These are phyloP conservation scores for Calonectria pseudoreteaudii DNA, from an alignment of 2,329 filamentous ascomycete species.

Conservation along the genomic window DNA sequence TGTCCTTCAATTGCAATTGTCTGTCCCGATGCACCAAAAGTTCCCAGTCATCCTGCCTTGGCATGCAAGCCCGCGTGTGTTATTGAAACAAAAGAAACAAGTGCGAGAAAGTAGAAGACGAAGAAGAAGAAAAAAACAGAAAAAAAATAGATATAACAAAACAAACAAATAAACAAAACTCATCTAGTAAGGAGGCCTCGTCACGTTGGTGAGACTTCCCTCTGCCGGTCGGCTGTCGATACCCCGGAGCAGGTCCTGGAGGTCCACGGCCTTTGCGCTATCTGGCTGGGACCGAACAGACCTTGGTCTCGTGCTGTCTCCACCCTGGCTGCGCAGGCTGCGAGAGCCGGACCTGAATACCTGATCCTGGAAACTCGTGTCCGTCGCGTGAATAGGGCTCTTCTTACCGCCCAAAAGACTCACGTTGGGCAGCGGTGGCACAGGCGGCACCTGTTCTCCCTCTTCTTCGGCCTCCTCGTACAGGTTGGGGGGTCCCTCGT, in stretches of 20 bases:
- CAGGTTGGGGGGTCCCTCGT: constrained; percentile 43
- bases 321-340: constrained; percentile 56
- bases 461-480: constrained; percentile 47
- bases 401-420: constrained; percentile 46
- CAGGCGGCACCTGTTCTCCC: constrained; percentile 62
- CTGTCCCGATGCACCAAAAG: neutral
- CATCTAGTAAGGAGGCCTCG: constrained; percentile 61
- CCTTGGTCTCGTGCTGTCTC: constrained; percentile 51
- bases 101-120: neutral
- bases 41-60: neutral
- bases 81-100: neutral
- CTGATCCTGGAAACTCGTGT: constrained; percentile 52
- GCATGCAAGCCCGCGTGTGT: neutral
- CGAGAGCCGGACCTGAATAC: constrained; percentile 49
- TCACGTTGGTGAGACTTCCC: constrained; percentile 58
- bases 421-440: constrained; percentile 64
- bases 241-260: constrained; percentile 61
- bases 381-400: constrained; percentile 39
- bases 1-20: neutral
- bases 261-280: constrained; percentile 54
- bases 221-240: constrained; percentile 63
- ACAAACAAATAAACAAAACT: neutral
- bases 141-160: neutral
- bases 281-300: constrained; percentile 50
- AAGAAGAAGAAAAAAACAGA: neutral